Conservation (phyloP, 148 eudicot species). For the Pharnaceum exiguum region DNA sequence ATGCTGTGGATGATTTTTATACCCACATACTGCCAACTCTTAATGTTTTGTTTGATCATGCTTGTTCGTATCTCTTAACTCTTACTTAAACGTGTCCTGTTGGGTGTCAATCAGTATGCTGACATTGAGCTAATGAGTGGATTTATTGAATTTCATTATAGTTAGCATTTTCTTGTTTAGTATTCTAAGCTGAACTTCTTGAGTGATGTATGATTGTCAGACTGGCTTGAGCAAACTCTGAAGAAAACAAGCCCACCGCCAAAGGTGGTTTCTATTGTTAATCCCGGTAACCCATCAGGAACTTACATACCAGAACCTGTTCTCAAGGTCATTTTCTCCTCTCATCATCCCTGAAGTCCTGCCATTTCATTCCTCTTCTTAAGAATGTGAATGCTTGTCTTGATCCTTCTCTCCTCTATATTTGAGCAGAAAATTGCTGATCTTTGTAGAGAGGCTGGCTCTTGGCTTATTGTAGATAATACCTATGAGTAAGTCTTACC, state of each 20-base stretch:
- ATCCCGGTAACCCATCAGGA: constrained; percentile 99
- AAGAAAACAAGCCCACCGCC: constrained; percentile 70
- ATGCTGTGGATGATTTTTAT: too few relatives aligned
- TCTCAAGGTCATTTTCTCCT: constrained; percentile 64
- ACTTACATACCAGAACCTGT: constrained; percentile 90
- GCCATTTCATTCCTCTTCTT: background rate
- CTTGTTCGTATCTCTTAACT: too few relatives aligned
- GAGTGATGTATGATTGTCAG: constrained; percentile 33
- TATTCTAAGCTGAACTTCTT: background rate
- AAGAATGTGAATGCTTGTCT: constrained; percentile 11
- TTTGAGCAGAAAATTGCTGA: constrained; percentile 77
- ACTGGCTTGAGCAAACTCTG: constrained; percentile 79
- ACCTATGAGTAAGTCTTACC: constrained; percentile 87
- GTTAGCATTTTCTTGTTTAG: constrained; percentile 1
- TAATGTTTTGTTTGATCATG: too few relatives aligned
- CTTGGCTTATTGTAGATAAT: constrained; percentile 98
- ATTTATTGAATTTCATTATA: too few relatives aligned
- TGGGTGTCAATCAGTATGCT: too few relatives aligned
- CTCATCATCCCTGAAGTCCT: background rate
- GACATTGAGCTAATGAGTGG: too few relatives aligned
- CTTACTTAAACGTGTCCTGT: too few relatives aligned
- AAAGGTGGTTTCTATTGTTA: constrained; percentile 97
- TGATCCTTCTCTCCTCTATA: constrained; percentile 2
- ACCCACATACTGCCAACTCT: too few relatives aligned
- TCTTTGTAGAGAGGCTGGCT: constrained; percentile 74